phyloP scores from a whole-genome alignment of 768 basidiomycete genomes.

The Pleurotus tuber-regium region DNA sequence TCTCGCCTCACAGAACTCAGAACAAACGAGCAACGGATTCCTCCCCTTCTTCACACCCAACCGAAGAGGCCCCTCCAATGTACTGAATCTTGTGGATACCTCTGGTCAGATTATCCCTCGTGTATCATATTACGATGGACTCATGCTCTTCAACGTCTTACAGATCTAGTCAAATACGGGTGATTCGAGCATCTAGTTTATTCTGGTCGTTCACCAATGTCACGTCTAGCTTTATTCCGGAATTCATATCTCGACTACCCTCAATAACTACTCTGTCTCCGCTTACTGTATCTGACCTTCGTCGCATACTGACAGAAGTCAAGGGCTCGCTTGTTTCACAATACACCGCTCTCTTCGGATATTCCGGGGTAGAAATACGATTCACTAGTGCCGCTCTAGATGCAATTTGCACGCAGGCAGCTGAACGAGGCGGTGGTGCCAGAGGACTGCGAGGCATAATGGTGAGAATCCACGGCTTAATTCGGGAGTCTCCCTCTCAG shows the following conservation, averaged over 20 bases:
- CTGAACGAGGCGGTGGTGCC: conserved; percentile 85
- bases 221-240: conserved; percentile 76
- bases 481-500: conserved; percentile 1
- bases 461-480: conserved; percentile 37
- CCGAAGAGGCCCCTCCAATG: conserved; percentile 46
- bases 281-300: conserved; percentile 76
- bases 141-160: conserved; percentile 9
- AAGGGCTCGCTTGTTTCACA: conserved; percentile 90
- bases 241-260: conserved; percentile 92
- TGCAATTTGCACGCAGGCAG: conserved; percentile 78
- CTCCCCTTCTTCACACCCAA: conserved; percentile 82
- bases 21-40: conserved; percentile 16
- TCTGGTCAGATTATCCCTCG: conserved; percentile 39
- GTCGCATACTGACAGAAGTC: conserved; percentile 90
- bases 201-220: conserved; percentile 95
- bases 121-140: neutral
- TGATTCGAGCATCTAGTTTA: conserved; percentile 52
- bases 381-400: conserved; percentile 82
- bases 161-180: conserved; percentile 87
- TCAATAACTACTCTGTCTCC: conserved; percentile 84
- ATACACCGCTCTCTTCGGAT: conserved; percentile 80
- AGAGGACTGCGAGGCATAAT: conserved; percentile 87
- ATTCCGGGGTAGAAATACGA: conserved; percentile 81
- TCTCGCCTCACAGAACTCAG: conserved; percentile 37
- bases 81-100: conserved; percentile 72